Conservation (phyloP, 2,329 filamentous ascomycete species). For the Colletotrichum falcatum region DNA sequence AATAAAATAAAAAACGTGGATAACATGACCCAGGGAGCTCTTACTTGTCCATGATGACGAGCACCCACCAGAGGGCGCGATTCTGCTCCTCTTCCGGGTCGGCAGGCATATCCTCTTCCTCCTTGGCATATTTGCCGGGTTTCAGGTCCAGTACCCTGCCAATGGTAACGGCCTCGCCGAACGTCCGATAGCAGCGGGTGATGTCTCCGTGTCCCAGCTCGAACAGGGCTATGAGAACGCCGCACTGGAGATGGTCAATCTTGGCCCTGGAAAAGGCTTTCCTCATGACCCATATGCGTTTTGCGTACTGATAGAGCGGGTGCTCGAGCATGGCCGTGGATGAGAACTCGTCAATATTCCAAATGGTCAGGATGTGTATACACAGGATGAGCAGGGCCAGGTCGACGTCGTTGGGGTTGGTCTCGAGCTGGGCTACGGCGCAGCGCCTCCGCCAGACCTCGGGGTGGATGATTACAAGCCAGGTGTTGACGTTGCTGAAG, state of each 20-base stretch:
- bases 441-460: constrained; percentile 44
- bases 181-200: constrained; percentile 55
- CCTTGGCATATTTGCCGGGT: constrained; percentile 53
- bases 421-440: constrained; percentile 50
- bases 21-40: constrained; percentile 35
- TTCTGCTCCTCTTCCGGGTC: constrained; percentile 53
- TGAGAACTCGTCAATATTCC: constrained; percentile 50
- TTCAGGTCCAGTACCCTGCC: constrained; percentile 51
- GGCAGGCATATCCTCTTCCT: constrained; percentile 46
- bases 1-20: too few species aligned
- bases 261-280: constrained; percentile 51
- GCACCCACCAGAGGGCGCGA: constrained; percentile 57
- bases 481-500: constrained; percentile 56
- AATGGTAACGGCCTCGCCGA: constrained; percentile 55
- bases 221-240: constrained; percentile 56
- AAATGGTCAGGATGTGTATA: constrained; percentile 57
- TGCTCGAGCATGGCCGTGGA: constrained; percentile 55
- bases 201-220: constrained; percentile 59
- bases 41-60: constrained; percentile 59
- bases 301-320: constrained; percentile 54
- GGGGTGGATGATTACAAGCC: constrained; percentile 56
- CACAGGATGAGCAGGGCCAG: constrained; percentile 56
- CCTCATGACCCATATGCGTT: constrained; percentile 53
- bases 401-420: constrained; percentile 45
- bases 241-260: constrained; percentile 56